These are phyloP conservation scores for Porphyrellus sp. DNA, from an alignment of 1,284 basidiomycete species.

Conservation along the genomic window DNA sequence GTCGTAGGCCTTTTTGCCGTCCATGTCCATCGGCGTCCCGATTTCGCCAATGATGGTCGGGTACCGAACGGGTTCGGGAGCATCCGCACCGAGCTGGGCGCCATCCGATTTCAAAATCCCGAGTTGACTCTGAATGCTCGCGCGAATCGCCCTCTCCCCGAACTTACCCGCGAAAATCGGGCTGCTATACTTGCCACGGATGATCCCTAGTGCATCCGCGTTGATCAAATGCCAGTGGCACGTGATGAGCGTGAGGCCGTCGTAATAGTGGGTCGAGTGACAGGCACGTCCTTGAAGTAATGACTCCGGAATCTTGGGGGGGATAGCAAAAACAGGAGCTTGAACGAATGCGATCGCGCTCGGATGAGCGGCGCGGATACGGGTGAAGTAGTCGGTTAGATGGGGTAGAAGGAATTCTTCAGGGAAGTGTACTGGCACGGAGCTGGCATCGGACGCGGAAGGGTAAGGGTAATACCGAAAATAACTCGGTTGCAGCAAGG, in stretches of 20 bases:
- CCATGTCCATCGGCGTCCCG: slow-evolving; percentile 92
- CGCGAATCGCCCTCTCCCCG: slow-evolving; percentile 81
- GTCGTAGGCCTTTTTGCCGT: slow-evolving; percentile 80
- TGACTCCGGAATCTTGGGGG: slow-evolving; percentile 59
- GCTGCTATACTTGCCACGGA: slow-evolving; percentile 84
- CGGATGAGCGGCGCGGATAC: slow-evolving; percentile 73
- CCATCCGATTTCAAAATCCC: slow-evolving; percentile 76
- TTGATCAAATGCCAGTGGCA: slow-evolving; percentile 97
- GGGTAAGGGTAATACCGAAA: slow-evolving; percentile 53
- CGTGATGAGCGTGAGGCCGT: slow-evolving; percentile 83
- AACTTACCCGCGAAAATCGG: slow-evolving; percentile 68
- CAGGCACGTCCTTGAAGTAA: slow-evolving; percentile 71
- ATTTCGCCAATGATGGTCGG: slow-evolving; percentile 96
- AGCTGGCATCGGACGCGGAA: slow-evolving; percentile 10
- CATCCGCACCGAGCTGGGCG: slow-evolving; percentile 45
- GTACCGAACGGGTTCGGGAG: slow-evolving; percentile 42
- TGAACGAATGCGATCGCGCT: slow-evolving; percentile 91
- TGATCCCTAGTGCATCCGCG: slow-evolving; percentile 88
- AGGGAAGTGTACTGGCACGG: slow-evolving; percentile 61
- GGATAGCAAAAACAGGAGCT: slow-evolving; percentile 86
- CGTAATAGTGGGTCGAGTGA: slow-evolving; percentile 91
- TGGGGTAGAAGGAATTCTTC: slow-evolving; percentile 84
- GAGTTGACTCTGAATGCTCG: slow-evolving; percentile 82
- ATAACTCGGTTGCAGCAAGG: slow-evolving; percentile 75
- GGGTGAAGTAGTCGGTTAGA: slow-evolving; percentile 60